Evolutionary conservation across 805 yeast species (phyloP), one percentile per base, ranked within the genome.

Genomic region (Monosporozyma siamensis): DNA sequence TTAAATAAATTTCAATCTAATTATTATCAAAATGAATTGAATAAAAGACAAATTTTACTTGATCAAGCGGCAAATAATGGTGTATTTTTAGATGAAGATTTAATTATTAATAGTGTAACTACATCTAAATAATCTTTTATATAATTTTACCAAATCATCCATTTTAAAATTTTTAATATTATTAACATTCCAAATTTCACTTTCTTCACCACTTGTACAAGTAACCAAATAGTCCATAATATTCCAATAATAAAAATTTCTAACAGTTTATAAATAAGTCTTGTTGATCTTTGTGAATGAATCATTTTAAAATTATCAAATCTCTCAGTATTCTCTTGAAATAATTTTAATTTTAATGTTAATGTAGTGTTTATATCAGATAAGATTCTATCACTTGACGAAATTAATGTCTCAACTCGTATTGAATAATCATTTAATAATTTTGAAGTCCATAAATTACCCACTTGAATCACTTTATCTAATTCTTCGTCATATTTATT

Each of bases 311-410:
- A 43, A 35, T 48, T 53, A 38, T 57, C 57, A 44, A 49, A 52
- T n/a, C 52, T 51, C 41, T 59, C 63, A 3, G 60, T 54, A 34
- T 56, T 54, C 32, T 61, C 65, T 42, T 61, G 63, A 25, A 58
- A 56, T 15, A 56, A 47, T 46, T 63, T 65, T 23, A 82, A 63
- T 49, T 79, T 80, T 46, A 82, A 61, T 9, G 86, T 71, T 34
- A 81, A 58, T 1, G 87, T 78, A 0, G 90, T 82, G 56, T 78
- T 82, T 42, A 82, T 76, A 53, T 81, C 89, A 46, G 86, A 82
- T 44, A 79, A 74, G 9, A 82, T 72, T 48, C 89, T 65, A 60
- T 82, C 88, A 40, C 82, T 76, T 29, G 70, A 67, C 12, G 80
- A 76, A 37, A 82, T 63, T 43, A 80, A 55, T 39, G 74, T 77